phyloP scores from a whole-genome alignment of 2,329 filamentous ascomycete genomes.

The Mycosphaerella sp. region DNA sequence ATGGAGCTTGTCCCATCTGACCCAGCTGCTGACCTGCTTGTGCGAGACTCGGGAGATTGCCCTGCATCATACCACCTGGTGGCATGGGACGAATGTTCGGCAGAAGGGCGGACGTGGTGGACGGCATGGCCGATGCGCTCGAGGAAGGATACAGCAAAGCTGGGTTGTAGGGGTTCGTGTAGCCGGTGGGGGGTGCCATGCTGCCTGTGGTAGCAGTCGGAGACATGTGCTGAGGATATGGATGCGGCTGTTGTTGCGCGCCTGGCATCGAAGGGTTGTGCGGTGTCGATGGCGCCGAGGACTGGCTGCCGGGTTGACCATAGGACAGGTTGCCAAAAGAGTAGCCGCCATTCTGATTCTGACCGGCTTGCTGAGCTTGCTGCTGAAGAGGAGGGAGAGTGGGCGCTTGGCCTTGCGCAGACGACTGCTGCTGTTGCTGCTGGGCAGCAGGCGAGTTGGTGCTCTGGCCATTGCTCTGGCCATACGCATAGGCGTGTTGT shows the following conservation, averaged over 20 bases:
- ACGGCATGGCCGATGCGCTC: background rate
- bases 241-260: constrained; percentile 17
- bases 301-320: constrained; percentile 29
- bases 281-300: constrained; percentile 32
- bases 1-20: constrained; percentile 31
- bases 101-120: constrained; percentile 27
- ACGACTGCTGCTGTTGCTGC: constrained; percentile 22
- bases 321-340: constrained; percentile 33
- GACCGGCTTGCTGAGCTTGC: constrained; percentile 17
- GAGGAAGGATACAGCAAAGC: constrained; percentile 27
- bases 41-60: constrained; percentile 34
- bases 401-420: constrained; percentile 26
- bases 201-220: constrained; percentile 27
- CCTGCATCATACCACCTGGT: constrained; percentile 35
- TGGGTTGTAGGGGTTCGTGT: constrained; percentile 28
- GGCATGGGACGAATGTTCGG: constrained; percentile 40
- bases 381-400: constrained; percentile 36
- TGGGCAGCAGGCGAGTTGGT: constrained; percentile 12
- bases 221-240: constrained; percentile 9
- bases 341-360: constrained; percentile 27
- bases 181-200: constrained; percentile 34
- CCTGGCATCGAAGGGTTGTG: constrained; percentile 32
- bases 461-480: constrained; percentile 21
- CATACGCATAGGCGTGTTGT: constrained; percentile 8
- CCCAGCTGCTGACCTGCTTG: constrained; percentile 26